Base-by-base conservation (phyloP, 345 rosid species). In the Bruguiera parviflora region DNA sequence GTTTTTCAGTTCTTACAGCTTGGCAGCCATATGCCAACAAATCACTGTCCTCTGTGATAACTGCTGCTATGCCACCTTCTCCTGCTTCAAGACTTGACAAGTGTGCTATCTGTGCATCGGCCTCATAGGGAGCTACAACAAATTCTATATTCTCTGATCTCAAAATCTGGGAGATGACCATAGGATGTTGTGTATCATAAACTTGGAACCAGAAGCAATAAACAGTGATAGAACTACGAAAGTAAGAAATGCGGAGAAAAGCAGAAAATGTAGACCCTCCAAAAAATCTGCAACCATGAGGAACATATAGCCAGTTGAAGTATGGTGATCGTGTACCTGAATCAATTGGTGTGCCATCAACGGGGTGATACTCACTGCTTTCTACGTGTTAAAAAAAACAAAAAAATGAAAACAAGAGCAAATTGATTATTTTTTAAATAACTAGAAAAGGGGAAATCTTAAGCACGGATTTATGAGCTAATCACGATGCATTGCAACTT, bases 81-180 rank as follows among this genome's bases (percentile, higher is more conserved):
- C 75, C 92, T 32, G 74, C 77, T 64, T 81, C 86, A 55, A 89
- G 86, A 73, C 88, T 83, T 61, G 90, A 81, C 61, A 91, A 71
- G 68, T 93, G 86, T 24, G 96, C 97, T 74, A 93, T 78, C 75
- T 93, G 96, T 73, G 97, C 98, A 85, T 93, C 98, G 47, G 98
- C 98, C 84, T 93, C 96, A 19, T 93, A 91, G 4, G 98, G 98
- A 68, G 96, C 98, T 76, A 91, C 98, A 72, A 93, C 83, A 77
- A 83, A 93, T 79, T 93, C 94, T 55, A 93, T 71, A 47, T 89
- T 85, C 79, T 89, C 92, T 47, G 81, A 83, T 77, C 79, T 91
- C 78, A 93, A 77, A 52, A 79, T 83, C 98, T 92, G 84, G 33
- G 80, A 73, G 64, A 47, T 56, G 49, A 77, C 72, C 76, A 75